Conservation (phyloP, 2,329 filamentous ascomycete species). For the Paraconiothyrium sp. region DNA sequence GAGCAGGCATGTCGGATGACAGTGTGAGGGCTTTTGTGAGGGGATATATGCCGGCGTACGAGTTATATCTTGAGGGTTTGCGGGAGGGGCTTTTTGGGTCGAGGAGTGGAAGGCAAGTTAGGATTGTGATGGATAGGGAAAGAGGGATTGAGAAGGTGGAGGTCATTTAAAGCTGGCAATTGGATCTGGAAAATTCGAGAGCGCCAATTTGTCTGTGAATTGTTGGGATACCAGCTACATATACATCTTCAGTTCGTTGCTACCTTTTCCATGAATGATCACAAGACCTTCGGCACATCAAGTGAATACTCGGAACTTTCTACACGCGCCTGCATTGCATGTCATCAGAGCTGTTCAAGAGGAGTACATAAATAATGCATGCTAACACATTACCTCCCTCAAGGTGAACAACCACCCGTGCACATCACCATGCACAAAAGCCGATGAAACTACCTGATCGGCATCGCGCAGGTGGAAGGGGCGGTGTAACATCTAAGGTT, state of each 20-base stretch:
- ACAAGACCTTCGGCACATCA: too few species aligned
- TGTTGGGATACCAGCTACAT: background rate
- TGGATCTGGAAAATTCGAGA: background rate
- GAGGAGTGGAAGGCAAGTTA: slow-evolving; percentile 58
- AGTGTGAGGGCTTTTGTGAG: slow-evolving; percentile 80
- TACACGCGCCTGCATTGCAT: too few species aligned
- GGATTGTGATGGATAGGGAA: slow-evolving; percentile 60
- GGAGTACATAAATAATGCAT: background rate
- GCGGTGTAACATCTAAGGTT: background rate
- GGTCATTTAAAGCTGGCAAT: slow-evolving; percentile 27
- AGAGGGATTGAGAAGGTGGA: slow-evolving; percentile 54
- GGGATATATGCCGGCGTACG: slow-evolving; percentile 66
- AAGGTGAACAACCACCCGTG: background rate
- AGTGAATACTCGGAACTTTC: too few species aligned
- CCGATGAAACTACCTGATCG: background rate
- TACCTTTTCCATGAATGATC: too few species aligned
- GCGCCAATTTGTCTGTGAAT: background rate
- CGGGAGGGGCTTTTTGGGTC: slow-evolving; percentile 59
- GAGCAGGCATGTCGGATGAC: slow-evolving; percentile 82
- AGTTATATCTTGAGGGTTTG: slow-evolving; percentile 62
- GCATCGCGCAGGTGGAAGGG: background rate
- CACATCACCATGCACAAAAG: background rate
- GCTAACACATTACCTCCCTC: background rate
- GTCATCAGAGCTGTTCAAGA: background rate
- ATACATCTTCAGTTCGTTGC: too few species aligned